Evolutionary conservation across 768 basidiomycete genomes (phyloP), one percentile per base, ranked within the genome.

Genomic region (Naganishia vishniacii): DNA sequence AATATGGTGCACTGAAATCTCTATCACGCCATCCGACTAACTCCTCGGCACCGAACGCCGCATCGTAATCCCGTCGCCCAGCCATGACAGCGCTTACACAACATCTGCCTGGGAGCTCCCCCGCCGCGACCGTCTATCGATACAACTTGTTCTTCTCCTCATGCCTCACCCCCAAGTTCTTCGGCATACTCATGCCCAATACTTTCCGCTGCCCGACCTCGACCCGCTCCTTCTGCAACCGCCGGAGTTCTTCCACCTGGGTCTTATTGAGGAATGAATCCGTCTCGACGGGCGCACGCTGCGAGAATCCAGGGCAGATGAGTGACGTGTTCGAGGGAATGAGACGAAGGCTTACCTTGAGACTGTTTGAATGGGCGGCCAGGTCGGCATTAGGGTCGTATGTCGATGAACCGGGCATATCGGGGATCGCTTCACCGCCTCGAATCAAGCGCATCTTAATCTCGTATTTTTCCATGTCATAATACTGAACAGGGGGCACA

Each of bases 361-460:
- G 85, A 26, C 82, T 81, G 61, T 82, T 83, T 25, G 81, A 81
- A 65, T 89, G 84, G 18, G 87, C 88, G 68, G 83, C 86, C 82
- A 93, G 79, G 75, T 95, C 92, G 62, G 85, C 88, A 42, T 82
- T 80, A n/a, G 88, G 84, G 75, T 95, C 88, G 75, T 95, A 95
- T 26, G 65, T 49, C 20, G 34, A 37, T 15, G 49, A 51, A 34
- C 66, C 66, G 9, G 68, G 71, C 71, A 87, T 86, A 61, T 86
- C 83, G 3, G 83, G 69, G 7, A 87, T 86, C 0, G 89, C 87
- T 69, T 88, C 90, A 41, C 92, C 92, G n/a, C 85, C 81, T 47
- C 91, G 85, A 51, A 94, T 79, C 23, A 89, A 85, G 40, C 83
- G 77, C 92, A 94, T 94, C 48, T 89, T 86, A 23, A 81, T 81